Base-by-base conservation (phyloP, 257 asterid genomes). In the Scutellaria baicalensis region DNA sequence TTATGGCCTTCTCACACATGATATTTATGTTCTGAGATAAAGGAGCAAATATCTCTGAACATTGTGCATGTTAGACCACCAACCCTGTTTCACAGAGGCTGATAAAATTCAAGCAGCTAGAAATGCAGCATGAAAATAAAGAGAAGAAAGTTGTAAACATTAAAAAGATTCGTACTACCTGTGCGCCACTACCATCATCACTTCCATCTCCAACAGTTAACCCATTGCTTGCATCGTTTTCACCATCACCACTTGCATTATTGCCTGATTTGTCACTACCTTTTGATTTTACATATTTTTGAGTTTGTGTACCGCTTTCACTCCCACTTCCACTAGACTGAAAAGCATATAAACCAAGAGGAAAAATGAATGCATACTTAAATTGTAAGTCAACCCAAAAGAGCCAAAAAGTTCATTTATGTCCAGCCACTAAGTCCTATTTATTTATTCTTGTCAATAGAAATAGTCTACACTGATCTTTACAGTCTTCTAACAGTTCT, bases 241-340 rank as follows among this genome's bases (percentile, higher is more conserved):
- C 93, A 59, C 80, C 84, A 9, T 58, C 87, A 79, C 70, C 81
- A 85, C 89, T 83, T 75, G 80, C 84, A 52, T 72, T 77, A 66
- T 73, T 80, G 51, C 68, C 87, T 57, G 85, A 79, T 70, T 75
- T 84, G 79, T 80, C 86, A 72, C 76, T 71, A 68, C 74, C 61
- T 74, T 75, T 83, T 23, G 96, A 84, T 67, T 87, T 84, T 69
- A 85, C 81, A 72, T 90, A 86, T 61, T 88, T 90, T 75, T 83
- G 89, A 80, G 92, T 80, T 75, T 78, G 93, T 55, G 89, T 75
- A 38, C 87, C 96, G 58, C 96, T 93, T 75, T 77, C 98, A 70
- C 93, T 89, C 80, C 97, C 96, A 44, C 98, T 93, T 69, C 96
- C 98, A 72, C 97, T 88, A 57, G 98, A 93, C 97, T 90, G 87